Percentiles rank a stretch among this genome's conserved stretches.
Conservation (phyloP, 768 basidiomycete genomes). For the Hericium alpestre region DNA sequence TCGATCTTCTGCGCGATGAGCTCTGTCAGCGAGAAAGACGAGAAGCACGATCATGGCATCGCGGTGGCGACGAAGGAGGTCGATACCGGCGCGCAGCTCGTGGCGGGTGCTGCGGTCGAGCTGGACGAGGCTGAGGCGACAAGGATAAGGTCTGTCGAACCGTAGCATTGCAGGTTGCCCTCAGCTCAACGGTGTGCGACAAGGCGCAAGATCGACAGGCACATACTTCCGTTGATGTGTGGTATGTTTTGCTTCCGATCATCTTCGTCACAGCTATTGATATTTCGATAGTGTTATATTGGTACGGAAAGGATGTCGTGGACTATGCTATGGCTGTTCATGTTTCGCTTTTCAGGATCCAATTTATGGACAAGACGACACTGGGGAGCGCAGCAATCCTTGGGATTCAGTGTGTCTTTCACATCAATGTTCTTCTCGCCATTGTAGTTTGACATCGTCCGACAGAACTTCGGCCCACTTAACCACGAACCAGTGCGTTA, state of each 20-base stretch:
- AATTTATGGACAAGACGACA: constrained; percentile 72
- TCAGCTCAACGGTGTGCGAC: no score
- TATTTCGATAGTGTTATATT: constrained; percentile 37
- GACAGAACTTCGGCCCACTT: constrained; percentile 49
- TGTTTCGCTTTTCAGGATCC: constrained; percentile 38
- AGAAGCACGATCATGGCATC: constrained; percentile 12
- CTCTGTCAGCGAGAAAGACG: constrained; percentile 7
- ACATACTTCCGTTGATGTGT: constrained; percentile 65
- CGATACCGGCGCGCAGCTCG: constrained; percentile 53
- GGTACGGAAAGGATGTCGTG: constrained; percentile 20
- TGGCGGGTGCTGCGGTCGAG: constrained; percentile 17
- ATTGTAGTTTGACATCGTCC: neutral
- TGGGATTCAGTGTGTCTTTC: constrained; percentile 45
- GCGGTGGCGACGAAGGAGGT: constrained; percentile 38
- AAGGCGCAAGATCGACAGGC: constrained; percentile 49
- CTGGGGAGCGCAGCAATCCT: constrained; percentile 58
- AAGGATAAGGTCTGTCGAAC: constrained; percentile 31
- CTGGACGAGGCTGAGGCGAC: constrained; percentile 43
- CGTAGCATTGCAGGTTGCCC: no score
- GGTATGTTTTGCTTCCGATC: constrained; percentile 29
- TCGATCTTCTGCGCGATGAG: constrained; percentile 2
- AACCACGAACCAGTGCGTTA: constrained; percentile 49
- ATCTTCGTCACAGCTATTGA: neutral
- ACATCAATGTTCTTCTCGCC: neutral
- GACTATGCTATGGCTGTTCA: neutral